Conservation (phyloP, 495 filamentous ascomycete species). For the Bombardia bombarda region DNA sequence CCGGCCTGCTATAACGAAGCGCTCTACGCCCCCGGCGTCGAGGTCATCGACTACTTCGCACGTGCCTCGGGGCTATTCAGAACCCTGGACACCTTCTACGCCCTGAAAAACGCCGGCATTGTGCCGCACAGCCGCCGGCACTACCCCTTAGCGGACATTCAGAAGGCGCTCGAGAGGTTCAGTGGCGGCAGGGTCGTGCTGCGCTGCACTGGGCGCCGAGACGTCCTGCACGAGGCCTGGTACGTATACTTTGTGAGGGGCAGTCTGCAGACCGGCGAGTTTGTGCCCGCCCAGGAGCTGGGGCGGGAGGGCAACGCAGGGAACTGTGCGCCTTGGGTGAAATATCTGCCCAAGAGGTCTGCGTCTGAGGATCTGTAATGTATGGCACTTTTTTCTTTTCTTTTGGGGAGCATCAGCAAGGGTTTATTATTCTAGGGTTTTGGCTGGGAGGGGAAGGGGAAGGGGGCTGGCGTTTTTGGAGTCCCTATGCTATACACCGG, state of each 20-base stretch:
- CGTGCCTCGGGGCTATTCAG: constrained; percentile 55
- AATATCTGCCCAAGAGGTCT: constrained; percentile 34
- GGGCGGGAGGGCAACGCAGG: constrained; percentile 26
- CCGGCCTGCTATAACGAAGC: constrained; percentile 57
- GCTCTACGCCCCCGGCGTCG: constrained; percentile 48
- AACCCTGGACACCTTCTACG: constrained; percentile 44
- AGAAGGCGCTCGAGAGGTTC: constrained; percentile 51
- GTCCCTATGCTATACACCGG: no score
- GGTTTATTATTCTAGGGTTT: no score
- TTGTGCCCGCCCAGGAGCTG: constrained; percentile 46
- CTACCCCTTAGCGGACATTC: constrained; percentile 58
- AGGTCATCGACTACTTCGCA: constrained; percentile 57
- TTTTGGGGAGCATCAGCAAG: no score
- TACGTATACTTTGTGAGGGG: constrained; percentile 79
- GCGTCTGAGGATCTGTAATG: no score
- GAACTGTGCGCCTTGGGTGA: constrained; percentile 27
- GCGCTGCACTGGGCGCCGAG: constrained; percentile 48
- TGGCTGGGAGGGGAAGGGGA: no score
- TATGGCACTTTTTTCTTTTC: no score
- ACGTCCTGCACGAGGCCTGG: constrained; percentile 68
- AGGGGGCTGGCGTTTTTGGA: no score
- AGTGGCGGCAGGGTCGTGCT: constrained; percentile 63
- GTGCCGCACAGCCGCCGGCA: constrained; percentile 50
- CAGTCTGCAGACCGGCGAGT: constrained; percentile 65
- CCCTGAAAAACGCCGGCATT: constrained; percentile 56